phyloP scores from a whole-genome alignment of 805 yeast genomes.

The Cyberlindnera maritima region DNA sequence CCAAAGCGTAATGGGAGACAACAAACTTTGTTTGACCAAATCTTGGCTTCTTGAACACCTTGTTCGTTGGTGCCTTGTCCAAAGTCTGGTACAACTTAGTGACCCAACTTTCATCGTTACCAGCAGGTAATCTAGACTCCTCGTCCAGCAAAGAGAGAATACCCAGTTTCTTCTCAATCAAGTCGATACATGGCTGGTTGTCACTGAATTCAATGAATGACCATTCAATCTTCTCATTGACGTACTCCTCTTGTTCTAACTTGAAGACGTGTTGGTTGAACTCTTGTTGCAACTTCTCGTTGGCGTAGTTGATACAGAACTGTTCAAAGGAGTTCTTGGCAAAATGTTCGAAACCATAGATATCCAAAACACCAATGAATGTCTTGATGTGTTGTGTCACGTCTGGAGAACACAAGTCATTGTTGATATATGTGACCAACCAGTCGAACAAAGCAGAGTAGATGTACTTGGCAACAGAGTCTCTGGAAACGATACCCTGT shows the following conservation, averaged over 20 bases:
- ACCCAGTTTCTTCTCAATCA: slow-evolving; percentile 88
- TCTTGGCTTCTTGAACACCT: slow-evolving; percentile 87
- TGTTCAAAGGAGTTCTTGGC: slow-evolving; percentile 94
- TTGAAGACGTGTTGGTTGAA: slow-evolving; percentile 97
- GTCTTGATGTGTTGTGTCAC: slow-evolving; percentile 56
- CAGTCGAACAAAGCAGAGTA: slow-evolving; percentile 93
- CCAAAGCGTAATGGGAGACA: slow-evolving; percentile 91
- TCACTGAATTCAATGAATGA: slow-evolving; percentile 93
- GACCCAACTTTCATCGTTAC: slow-evolving; percentile 89
- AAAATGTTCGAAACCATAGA: slow-evolving; percentile 96
- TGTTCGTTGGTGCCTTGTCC: slow-evolving; percentile 70
- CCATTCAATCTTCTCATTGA: slow-evolving; percentile 93
- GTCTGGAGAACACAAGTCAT: slow-evolving; percentile 75
- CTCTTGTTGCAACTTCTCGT: slow-evolving; percentile 95
- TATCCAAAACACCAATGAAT: slow-evolving; percentile 95
- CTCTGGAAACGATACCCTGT: slow-evolving; percentile 89
- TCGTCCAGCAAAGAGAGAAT: slow-evolving; percentile 86
- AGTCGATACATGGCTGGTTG: slow-evolving; percentile 92
- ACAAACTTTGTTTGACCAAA: slow-evolving; percentile 90
- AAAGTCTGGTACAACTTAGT: slow-evolving; percentile 85
- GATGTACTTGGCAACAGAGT: slow-evolving; percentile 94
- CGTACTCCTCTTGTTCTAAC: slow-evolving; percentile 93
- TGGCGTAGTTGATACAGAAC: slow-evolving; percentile 95
- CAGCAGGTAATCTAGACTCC: slow-evolving; percentile 92
- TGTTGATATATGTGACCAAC: slow-evolving; percentile 83